Percentiles rank a stretch among this genome's conserved stretches.
phyloP scores from a whole-genome alignment of 2,329 filamentous ascomycete species.

The Byssochlamys sp. region DNA sequence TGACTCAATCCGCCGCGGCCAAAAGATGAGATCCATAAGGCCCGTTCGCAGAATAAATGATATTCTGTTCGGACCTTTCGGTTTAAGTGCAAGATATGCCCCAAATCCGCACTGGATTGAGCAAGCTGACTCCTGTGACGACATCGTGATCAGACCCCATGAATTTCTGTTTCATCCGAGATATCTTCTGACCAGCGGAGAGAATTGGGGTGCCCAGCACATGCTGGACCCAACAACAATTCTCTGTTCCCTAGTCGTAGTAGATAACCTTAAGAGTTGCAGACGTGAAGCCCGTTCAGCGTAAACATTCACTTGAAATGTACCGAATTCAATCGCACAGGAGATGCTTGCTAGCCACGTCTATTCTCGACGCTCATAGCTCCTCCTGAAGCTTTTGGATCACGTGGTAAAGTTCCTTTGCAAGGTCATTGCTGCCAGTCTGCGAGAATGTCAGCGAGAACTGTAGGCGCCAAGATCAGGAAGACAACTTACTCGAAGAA shows the following conservation, averaged over 20 bases:
- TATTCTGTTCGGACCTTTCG: background rate
- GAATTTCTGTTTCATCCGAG: background rate
- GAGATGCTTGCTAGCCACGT: background rate
- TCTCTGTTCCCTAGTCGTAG: background rate
- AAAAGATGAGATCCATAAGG: background rate
- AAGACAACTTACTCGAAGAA: slow-evolving; percentile 46
- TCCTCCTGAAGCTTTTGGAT: slow-evolving; percentile 32
- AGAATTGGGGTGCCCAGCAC: background rate
- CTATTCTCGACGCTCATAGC: slow-evolving; percentile 18
- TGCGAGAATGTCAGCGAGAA: slow-evolving; percentile 9
- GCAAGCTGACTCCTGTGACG: background rate
- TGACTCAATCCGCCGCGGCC: background rate
- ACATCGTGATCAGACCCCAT: background rate
- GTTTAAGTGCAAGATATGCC: background rate
- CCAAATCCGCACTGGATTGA: background rate
- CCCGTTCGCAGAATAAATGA: background rate
- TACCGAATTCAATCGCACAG: background rate
- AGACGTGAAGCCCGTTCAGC: background rate
- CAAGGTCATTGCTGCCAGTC: slow-evolving; percentile 36
- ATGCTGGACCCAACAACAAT: background rate
- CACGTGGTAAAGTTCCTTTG: slow-evolving; percentile 39
- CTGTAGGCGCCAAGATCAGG: background rate
- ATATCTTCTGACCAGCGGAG: background rate
- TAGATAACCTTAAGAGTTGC: background rate
- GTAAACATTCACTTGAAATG: background rate